Base-by-base conservation (phyloP, 495 filamentous ascomycete genomes). In the Penicillium longicatenatum region DNA sequence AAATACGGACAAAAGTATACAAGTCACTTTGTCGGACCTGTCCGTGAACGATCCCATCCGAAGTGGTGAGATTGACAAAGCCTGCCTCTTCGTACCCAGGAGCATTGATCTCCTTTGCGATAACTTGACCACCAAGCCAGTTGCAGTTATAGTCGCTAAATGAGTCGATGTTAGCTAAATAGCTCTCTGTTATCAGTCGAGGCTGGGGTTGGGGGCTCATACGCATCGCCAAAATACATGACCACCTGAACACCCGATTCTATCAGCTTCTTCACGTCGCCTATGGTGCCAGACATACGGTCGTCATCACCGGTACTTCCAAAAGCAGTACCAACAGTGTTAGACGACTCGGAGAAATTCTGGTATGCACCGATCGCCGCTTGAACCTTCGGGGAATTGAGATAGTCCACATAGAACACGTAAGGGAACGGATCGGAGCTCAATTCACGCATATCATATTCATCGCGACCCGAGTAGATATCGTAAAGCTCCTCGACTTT, bases 1-100 rank as follows among this genome's bases (percentile, higher is more conserved):
- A 91, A 10, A 91, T 77, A 2, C 88, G 80, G 26, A 82, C 79
- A 67, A 91, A 92, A 30, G 84, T 85, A 57, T 90, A 86, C 66
- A 86, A 83, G 20, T 83, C 87, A 53, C 81, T 80, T 60, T 91
- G 86, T 10, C 86, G 81, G 22, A 89, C 85, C 45, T 84, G 82
- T 5, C 89, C 89, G 54, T 86, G 82, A 9, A 81, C 76, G 24
- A 85, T 66, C 16, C 68, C 73, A 62, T 87, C 84, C n/a, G 73
- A 74, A 2, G 83, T 85, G 4, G 62, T 69, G 29, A 86, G 68
- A 57, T 86, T 79, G 20, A 73, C 70, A 63, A 79, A 86, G 0
- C 83, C 84, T 1, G 84, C 82, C 16, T 59, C 54, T 37, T 58
- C 39, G 62, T 75, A 88, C 0, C 79, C 78, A 0, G 75, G 69